Evolutionary conservation across 2,329 filamentous ascomycete genomes (phyloP).

Genomic region (Fusarium camptoceras): DNA sequence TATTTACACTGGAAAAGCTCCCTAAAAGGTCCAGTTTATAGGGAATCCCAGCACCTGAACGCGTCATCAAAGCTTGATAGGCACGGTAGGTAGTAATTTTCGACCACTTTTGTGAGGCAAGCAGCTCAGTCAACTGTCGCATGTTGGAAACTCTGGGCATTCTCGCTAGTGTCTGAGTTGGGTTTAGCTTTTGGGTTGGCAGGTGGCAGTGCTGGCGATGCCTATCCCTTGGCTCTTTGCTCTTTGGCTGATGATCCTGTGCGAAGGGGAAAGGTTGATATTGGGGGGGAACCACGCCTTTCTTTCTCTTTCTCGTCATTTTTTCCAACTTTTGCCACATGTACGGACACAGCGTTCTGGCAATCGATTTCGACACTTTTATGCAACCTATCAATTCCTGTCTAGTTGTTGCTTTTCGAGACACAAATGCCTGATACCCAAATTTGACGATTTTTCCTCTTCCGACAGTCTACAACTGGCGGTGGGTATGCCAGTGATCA

Average conservation of each 20-base stretch:
- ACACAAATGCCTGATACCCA: not conserved
- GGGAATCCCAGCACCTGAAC: not conserved
- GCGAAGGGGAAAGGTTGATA: not conserved
- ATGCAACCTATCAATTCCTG: not conserved
- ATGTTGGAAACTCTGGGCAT: not conserved
- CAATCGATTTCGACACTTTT: not conserved
- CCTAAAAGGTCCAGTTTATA: not conserved
- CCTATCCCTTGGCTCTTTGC: slow-evolving; percentile 7
- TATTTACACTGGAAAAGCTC: not conserved
- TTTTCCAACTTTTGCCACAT: not conserved
- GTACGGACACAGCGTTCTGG: not conserved
- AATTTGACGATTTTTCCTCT: not conserved
- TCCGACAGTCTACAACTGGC: not conserved
- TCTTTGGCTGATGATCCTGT: not conserved
- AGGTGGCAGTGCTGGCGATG: slow-evolving; percentile 26
- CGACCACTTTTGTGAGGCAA: not conserved
- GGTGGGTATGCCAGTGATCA: not conserved
- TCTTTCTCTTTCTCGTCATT: not conserved
- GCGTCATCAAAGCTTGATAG: not conserved
- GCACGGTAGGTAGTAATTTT: not conserved
- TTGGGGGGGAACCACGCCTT: not conserved
- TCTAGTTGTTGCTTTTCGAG: not conserved
- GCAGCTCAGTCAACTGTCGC: not conserved
- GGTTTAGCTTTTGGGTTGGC: slow-evolving; percentile 12
- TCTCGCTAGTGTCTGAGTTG: not conserved